Percentiles rank a stretch among this genome's conserved stretches.
These are phyloP conservation scores for Rhazya stricta DNA, from an alignment of 257 asterid genomes.

Conservation along the genomic window DNA sequence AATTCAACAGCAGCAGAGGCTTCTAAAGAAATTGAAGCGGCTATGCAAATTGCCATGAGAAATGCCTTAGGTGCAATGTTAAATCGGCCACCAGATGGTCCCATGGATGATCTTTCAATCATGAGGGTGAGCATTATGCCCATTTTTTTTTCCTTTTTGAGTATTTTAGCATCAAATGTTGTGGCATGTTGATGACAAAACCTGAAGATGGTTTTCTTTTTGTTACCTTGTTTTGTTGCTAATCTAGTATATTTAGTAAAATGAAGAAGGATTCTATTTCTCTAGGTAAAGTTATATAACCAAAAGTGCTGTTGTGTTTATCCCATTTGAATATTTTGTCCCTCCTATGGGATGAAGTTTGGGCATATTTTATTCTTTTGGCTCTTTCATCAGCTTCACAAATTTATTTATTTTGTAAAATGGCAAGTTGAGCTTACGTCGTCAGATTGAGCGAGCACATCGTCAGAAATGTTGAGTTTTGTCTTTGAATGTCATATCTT, in stretches of 20 bases:
- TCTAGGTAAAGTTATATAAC: not conserved
- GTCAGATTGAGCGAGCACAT: not conserved
- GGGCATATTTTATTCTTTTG: not conserved
- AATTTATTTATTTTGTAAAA: not conserved
- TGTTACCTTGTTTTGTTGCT: conserved; percentile 2
- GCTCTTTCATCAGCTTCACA: not conserved
- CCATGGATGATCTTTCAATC: conserved; percentile 92
- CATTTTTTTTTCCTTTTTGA: not conserved
- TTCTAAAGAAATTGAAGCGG: conserved; percentile 93
- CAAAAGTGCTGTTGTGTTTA: not conserved
- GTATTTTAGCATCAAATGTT: not conserved
- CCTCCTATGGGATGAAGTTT: not conserved
- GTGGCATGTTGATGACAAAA: not conserved
- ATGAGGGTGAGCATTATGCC: conserved; percentile 62
- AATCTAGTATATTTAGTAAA: not conserved
- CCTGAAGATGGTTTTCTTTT: conserved; percentile 1
- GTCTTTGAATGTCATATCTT: not conserved
- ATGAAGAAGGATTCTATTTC: not conserved
- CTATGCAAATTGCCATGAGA: conserved; percentile 89
- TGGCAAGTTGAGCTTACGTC: not conserved
- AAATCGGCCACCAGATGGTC: conserved; percentile 58
- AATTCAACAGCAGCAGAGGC: conserved; percentile 95
- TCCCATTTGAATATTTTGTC: not conserved
- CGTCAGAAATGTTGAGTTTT: not conserved
- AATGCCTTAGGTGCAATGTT: conserved; percentile 88